Conservation (phyloP, 2,329 filamentous ascomycete species). For the Fusarium torulosum region DNA sequence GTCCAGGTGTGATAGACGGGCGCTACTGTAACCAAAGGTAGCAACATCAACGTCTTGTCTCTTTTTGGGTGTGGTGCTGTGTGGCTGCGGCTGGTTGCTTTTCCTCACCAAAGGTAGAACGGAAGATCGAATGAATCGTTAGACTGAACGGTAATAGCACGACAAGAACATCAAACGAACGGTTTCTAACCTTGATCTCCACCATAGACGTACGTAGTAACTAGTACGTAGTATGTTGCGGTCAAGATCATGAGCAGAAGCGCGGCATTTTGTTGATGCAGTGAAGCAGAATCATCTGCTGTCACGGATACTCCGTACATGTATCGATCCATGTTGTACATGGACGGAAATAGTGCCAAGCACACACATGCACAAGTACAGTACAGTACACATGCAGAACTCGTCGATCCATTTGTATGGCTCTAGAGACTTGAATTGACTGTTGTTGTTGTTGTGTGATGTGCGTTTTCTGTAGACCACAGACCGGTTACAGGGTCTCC, state of each 20-base stretch:
- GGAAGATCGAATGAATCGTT: slow-evolving; percentile 27
- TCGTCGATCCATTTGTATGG: slow-evolving; percentile 31
- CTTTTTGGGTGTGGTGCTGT: slow-evolving; percentile 32
- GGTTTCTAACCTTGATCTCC: slow-evolving; percentile 5
- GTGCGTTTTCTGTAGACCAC: slow-evolving; percentile 3
- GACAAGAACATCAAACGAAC: slow-evolving; percentile 1
- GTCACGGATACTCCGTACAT: background rate
- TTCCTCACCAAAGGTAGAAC: slow-evolving; percentile 14
- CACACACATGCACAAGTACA: too few species aligned
- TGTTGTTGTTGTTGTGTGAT: slow-evolving; percentile 9
- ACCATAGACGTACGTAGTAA: slow-evolving; percentile 2
- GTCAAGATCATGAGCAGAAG: slow-evolving; percentile 27
- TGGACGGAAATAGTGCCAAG: slow-evolving; percentile 17
- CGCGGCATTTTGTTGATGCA: slow-evolving; percentile 27
- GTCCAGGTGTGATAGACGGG: slow-evolving; percentile 28
- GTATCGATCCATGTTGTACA: background rate
- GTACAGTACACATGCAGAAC: slow-evolving; percentile 20
- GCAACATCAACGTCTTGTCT: slow-evolving; percentile 39
- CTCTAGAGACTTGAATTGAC: background rate
- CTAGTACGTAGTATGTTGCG: slow-evolving; percentile 8
- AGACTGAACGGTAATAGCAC: slow-evolving; percentile 14
- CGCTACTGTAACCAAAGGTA: slow-evolving; percentile 22
- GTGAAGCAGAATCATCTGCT: slow-evolving; percentile 24
- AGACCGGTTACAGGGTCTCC: slow-evolving; percentile 29
- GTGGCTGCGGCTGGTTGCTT: slow-evolving; percentile 27